phyloP scores from a whole-genome alignment of 768 basidiomycete genomes.

The Lanmaoa rubissima region DNA sequence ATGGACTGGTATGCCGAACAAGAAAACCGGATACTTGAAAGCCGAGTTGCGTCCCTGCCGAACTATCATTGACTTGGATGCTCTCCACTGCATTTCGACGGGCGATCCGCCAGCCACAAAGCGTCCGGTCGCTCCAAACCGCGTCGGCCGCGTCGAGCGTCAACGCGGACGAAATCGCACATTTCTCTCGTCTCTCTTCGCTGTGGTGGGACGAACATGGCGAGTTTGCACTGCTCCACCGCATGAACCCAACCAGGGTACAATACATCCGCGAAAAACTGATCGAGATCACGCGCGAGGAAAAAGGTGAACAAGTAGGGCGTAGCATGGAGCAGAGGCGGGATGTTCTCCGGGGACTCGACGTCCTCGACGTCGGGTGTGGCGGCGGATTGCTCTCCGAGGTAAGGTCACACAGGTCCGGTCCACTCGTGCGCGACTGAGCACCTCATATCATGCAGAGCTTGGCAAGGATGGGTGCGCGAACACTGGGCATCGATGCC shows the following conservation, averaged over 20 bases:
- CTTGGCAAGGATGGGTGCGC: slow-evolving; percentile 82
- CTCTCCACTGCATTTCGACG: slow-evolving; percentile 20
- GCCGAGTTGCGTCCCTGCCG: too few species aligned
- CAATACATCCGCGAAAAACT: slow-evolving; percentile 80
- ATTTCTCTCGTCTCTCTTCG: slow-evolving; percentile 86
- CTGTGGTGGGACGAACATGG: slow-evolving; percentile 96
- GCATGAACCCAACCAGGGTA: slow-evolving; percentile 91
- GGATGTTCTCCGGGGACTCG: slow-evolving; percentile 56
- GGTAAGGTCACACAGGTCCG: slow-evolving; percentile 41
- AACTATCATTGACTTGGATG: slow-evolving; percentile 8
- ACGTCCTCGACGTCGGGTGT: slow-evolving; percentile 90
- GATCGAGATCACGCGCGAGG: slow-evolving; percentile 58
- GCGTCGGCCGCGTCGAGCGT: slow-evolving; percentile 35
- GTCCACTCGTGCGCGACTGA: background rate
- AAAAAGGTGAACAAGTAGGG: slow-evolving; percentile 36
- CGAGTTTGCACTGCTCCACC: slow-evolving; percentile 84
- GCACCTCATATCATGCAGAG: slow-evolving; percentile 47
- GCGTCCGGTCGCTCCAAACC: slow-evolving; percentile 21
- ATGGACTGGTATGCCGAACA: too few species aligned
- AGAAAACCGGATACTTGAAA: too few species aligned
- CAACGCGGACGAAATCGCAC: slow-evolving; percentile 79
- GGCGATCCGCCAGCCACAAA: slow-evolving; percentile 6
- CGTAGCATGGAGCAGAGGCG: slow-evolving; percentile 28
- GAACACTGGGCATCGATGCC: slow-evolving; percentile 91
- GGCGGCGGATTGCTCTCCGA: slow-evolving; percentile 94